Evolutionary conservation across 306 rosid genomes (phyloP).

Genomic region (Casuarina equisetifolia): DNA sequence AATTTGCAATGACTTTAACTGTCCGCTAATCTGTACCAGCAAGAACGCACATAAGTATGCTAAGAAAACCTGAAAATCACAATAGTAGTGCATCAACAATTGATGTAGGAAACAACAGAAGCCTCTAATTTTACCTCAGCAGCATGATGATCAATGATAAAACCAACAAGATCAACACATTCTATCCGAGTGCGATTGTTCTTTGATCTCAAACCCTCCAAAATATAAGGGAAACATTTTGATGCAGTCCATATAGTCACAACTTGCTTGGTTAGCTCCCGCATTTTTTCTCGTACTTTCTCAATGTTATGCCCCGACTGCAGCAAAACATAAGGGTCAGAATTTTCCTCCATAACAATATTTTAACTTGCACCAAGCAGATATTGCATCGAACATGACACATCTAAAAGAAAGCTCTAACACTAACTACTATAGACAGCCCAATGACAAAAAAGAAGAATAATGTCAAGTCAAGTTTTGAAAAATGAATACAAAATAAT

Average conservation of each 20-base stretch:
- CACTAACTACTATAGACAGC: neutral
- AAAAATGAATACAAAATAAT: neutral
- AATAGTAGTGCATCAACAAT: neutral
- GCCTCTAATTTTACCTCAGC: slow-evolving; percentile 62
- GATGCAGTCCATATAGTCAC: slow-evolving; percentile 71
- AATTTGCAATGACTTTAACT: slow-evolving; percentile 82
- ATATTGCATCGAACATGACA: neutral
- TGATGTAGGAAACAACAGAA: neutral
- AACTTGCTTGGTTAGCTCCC: slow-evolving; percentile 86
- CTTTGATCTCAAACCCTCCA: slow-evolving; percentile 98
- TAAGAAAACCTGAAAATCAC: slow-evolving; percentile 3
- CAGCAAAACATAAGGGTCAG: slow-evolving; percentile 34
- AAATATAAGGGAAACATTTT: slow-evolving; percentile 84
- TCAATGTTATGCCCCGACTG: slow-evolving; percentile 97
- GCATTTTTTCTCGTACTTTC: slow-evolving; percentile 93
- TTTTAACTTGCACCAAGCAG: neutral
- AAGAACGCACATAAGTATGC: slow-evolving; percentile 22
- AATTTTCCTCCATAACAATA: neutral
- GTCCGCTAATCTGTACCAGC: slow-evolving; percentile 78
- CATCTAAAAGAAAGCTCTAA: neutral
- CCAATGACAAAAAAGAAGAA: neutral
- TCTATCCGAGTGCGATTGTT: slow-evolving; percentile 95
- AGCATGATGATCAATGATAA: slow-evolving; percentile 78
- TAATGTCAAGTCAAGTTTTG: neutral
- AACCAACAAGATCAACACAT: slow-evolving; percentile 92